Percentiles rank a stretch among this genome's conserved stretches.
Evolutionary conservation across 1,284 basidiomycete species (phyloP).

Genomic region (Cystobasidium sp.): DNA sequence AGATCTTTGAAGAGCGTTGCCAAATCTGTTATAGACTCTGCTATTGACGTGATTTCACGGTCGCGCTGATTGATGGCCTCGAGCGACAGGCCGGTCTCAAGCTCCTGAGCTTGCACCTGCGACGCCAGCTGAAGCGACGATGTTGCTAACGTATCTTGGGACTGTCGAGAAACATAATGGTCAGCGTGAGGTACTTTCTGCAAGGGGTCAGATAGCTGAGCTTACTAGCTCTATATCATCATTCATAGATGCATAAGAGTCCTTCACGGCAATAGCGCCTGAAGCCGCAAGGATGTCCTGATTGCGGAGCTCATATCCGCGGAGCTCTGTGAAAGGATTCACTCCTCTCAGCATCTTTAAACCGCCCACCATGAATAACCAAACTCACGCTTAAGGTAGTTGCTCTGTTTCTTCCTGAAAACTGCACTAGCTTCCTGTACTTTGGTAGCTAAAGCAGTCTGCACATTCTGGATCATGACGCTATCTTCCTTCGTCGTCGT

Average conservation of each 20-base stretch:
- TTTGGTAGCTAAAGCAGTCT: conserved; percentile 89
- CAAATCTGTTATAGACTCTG: conserved; percentile 84
- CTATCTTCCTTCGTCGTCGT: conserved; percentile 63
- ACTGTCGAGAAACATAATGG: neutral
- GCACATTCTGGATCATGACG: conserved; percentile 86
- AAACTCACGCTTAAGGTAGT: conserved; percentile 93
- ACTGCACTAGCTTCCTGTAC: conserved; percentile 88
- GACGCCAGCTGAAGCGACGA: conserved; percentile 32
- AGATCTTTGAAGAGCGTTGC: conserved; percentile 97
- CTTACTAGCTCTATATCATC: conserved; percentile 54
- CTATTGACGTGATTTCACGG: conserved; percentile 85
- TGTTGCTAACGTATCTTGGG: conserved; percentile 34
- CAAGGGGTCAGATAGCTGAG: neutral
- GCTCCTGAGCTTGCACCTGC: conserved; percentile 26
- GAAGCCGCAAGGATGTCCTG: conserved; percentile 41
- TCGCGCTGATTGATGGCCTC: conserved; percentile 56
- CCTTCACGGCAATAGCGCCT: conserved; percentile 34
- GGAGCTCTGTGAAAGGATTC: conserved; percentile 47
- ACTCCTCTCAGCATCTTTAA: too few species aligned
- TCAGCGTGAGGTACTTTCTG: neutral
- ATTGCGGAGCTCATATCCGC: conserved; percentile 49
- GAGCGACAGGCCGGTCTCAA: conserved; percentile 31
- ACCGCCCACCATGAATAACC: too few species aligned
- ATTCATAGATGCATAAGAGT: conserved; percentile 56
- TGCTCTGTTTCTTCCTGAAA: conserved; percentile 97